Conservation (phyloP, 768 basidiomycete genomes). For the Rhodosporidiobolus odoratus region DNA sequence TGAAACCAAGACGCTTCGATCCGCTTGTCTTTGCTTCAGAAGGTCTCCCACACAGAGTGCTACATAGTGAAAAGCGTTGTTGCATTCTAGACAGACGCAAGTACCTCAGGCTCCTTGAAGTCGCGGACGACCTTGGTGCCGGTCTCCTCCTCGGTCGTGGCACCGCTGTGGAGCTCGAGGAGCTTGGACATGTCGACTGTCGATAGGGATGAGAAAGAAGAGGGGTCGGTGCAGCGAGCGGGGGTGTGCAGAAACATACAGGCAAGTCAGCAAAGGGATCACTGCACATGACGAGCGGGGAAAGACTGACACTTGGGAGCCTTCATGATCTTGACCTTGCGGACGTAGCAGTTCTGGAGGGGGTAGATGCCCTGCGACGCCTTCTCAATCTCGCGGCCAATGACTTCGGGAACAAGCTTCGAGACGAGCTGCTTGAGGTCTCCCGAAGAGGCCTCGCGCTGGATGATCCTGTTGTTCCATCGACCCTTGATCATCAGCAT, state of each 20-base stretch:
- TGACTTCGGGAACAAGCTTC: constrained; percentile 98
- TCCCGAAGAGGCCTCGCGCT: constrained; percentile 84
- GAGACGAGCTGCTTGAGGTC: constrained; percentile 95
- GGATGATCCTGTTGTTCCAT: constrained; percentile 65
- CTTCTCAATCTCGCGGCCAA: constrained; percentile 99
- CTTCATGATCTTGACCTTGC: constrained; percentile 97
- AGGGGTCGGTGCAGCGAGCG: too few species aligned
- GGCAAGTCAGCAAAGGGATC: too few species aligned
- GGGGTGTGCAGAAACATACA: constrained; percentile 49
- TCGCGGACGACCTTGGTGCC: constrained; percentile 81
- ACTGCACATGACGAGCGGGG: too few species aligned
- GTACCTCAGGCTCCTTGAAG: neutral
- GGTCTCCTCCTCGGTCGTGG: constrained; percentile 93
- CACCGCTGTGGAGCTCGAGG: constrained; percentile 92
- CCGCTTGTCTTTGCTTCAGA: too few species aligned
- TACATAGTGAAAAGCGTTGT: too few species aligned
- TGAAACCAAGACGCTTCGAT: too few species aligned
- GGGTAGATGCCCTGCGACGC: constrained; percentile 93
- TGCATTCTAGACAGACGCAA: too few species aligned
- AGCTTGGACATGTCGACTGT: constrained; percentile 74
- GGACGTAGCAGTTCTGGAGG: constrained; percentile 95
- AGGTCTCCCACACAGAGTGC: too few species aligned
- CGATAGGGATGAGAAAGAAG: neutral
- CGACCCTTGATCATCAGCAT: constrained; percentile 46
- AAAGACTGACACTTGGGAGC: constrained; percentile 95